Evolutionary conservation across 2,329 filamentous ascomycete genomes (phyloP).

Genomic region (Alternaria brassicae): DNA sequence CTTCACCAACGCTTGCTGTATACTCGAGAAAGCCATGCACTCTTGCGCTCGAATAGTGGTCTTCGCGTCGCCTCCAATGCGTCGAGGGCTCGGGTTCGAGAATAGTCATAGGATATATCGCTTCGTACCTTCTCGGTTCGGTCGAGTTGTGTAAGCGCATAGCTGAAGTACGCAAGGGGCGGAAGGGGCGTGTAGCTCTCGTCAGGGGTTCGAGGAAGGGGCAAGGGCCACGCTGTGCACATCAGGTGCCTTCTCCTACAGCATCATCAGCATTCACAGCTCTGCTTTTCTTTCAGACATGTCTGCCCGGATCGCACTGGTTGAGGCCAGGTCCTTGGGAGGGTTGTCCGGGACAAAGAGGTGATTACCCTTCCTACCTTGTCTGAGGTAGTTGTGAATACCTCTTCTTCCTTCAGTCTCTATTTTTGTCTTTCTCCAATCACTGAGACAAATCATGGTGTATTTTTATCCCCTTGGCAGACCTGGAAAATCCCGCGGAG

Average conservation of each 20-base stretch:
- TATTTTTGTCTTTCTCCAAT: neutral
- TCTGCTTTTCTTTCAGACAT: neutral
- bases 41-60: neutral
- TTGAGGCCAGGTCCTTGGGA: neutral
- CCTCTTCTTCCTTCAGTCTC: neutral
- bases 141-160: neutral
- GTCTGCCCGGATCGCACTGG: neutral
- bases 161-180: neutral
- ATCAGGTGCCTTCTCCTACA: neutral
- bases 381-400: neutral
- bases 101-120: neutral
- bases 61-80: neutral
- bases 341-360: neutral
- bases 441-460: neutral
- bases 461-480: neutral
- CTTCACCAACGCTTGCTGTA: neutral
- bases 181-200: neutral
- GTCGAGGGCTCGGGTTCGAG: neutral
- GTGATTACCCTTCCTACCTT: neutral
- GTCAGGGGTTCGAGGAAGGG: slow-evolving; percentile 2
- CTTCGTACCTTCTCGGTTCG: neutral
- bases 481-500: neutral
- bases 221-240: neutral
- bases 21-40: neutral
- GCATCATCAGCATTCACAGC: neutral